Evolutionary conservation across 2,329 filamentous ascomycete species (phyloP).

Genomic region (Teratosphaeria pseudoeucalypti): DNA sequence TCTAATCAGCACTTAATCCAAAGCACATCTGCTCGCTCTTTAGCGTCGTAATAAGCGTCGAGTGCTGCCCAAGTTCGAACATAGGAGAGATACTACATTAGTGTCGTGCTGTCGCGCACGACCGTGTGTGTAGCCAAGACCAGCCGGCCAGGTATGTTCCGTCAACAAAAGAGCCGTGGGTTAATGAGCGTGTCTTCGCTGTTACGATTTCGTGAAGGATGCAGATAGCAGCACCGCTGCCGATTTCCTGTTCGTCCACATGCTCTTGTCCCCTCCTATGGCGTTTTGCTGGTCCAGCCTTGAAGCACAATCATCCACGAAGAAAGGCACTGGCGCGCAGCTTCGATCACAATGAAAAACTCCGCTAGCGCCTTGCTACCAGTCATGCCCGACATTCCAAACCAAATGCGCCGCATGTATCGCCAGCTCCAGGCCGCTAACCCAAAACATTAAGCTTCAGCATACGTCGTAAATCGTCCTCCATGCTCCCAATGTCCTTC

Average conservation of each 20-base stretch:
- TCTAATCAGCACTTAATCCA: conserved; percentile 4
- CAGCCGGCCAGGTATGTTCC: not conserved
- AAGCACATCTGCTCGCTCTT: not conserved
- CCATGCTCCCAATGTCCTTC: conserved; percentile 26
- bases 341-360: not conserved
- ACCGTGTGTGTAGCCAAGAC: not conserved
- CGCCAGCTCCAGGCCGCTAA: conserved; percentile 2
- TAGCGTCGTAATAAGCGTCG: not conserved
- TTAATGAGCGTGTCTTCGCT: not conserved
- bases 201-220: not conserved
- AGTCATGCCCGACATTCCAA: not conserved
- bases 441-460: conserved; percentile 23
- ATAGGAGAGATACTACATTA: conserved; percentile 1
- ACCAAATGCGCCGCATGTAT: not conserved
- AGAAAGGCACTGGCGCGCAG: not conserved
- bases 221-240: not conserved
- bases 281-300: not conserved
- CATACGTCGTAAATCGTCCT: conserved; percentile 32
- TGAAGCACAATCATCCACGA: too few species aligned
- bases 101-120: not conserved
- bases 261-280: not conserved
- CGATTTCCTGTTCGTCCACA: not conserved
- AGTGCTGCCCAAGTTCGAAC: not conserved
- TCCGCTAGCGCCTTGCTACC: conserved; percentile 5
- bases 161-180: not conserved